Percentiles rank a stretch among this genome's conserved stretches.
Evolutionary conservation across 257 asterid species (phyloP).

Genomic region (Petunia secreta): DNA sequence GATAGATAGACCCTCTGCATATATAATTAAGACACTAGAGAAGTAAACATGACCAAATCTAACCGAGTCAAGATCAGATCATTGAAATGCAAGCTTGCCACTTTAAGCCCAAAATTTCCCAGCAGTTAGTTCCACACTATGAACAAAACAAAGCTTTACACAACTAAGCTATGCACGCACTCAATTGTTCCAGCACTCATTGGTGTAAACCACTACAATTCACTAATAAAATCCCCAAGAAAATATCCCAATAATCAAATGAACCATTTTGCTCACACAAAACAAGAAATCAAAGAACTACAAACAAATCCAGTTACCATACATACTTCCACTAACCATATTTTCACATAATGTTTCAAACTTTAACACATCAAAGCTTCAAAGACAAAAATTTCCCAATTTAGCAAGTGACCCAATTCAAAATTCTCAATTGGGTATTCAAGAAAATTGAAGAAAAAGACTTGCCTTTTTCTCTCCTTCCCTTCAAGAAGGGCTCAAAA

Average conservation of each 20-base stretch:
- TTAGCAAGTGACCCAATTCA: conserved; percentile 7
- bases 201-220: background rate
- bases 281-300: background rate
- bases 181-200: background rate
- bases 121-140: background rate
- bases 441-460: conserved; percentile 12
- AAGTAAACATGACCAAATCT: background rate
- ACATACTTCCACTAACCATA: conserved; percentile 11
- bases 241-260: background rate
- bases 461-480: conserved; percentile 22
- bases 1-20: no score
- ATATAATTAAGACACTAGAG: background rate
- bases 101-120: background rate
- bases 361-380: background rate
- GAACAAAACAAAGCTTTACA: background rate
- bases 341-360: conserved; percentile 14
- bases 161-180: background rate
- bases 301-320: conserved; percentile 1
- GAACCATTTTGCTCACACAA: background rate
- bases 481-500: conserved; percentile 15
- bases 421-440: conserved; percentile 31
- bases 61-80: background rate
- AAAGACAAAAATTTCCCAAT: background rate
- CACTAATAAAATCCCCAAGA: conserved; percentile 3
- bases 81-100: background rate